Evolutionary conservation across 1,284 basidiomycete genomes (phyloP), one percentile per base, ranked within the genome.

Genomic region (Ganoderma lucidum): DNA sequence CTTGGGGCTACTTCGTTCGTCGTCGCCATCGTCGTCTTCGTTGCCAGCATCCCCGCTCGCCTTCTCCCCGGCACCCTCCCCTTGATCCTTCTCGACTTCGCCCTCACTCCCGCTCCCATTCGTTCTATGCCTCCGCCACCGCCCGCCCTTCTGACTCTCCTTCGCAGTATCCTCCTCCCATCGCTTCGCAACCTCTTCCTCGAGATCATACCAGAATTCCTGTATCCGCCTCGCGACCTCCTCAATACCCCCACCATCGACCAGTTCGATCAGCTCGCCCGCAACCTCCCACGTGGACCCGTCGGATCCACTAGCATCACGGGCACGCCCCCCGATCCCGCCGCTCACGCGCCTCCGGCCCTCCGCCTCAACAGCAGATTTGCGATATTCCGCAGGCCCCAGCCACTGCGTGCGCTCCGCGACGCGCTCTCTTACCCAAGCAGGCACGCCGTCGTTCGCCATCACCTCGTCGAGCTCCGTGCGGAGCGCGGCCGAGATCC

Each of bases 351-450:
- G 68, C 32, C 70, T 60, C 19, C 65, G 64, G 3, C 58, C 68
- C 15, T 63, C 62, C 41, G 55, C 10, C 8, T 39, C 60, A 2
- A 62, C 64, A 35, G 62, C 63, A 2, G 63, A 2, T 41, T 62
- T 67, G 8, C 59, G 60, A 14, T 62, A 73, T 17, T 63, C 67
- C 6, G 78, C 64, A 8, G 78, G 73, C 9, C 74, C 71, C n/a
- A 75, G 62, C 67, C 75, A 75, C 30, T 80, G 75, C 0, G 86
- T 83, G 71, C 92, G 88, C 4, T 85, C 83, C 41, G 86, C 81
- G 3, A 94, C 87, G 17, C 88, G 87, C 19, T 94, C 91, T 19
- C 88, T 78, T 2, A 92, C 84, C 88, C 92, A 93, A 2, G 83
- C 78, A 0, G 93, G 92, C 6, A 86, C 78, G 56, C 69, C 70